These are phyloP conservation scores for Teratosphaeriaceae sp. DNA, from an alignment of 2,329 filamentous ascomycete species.

Conservation along the genomic window DNA sequence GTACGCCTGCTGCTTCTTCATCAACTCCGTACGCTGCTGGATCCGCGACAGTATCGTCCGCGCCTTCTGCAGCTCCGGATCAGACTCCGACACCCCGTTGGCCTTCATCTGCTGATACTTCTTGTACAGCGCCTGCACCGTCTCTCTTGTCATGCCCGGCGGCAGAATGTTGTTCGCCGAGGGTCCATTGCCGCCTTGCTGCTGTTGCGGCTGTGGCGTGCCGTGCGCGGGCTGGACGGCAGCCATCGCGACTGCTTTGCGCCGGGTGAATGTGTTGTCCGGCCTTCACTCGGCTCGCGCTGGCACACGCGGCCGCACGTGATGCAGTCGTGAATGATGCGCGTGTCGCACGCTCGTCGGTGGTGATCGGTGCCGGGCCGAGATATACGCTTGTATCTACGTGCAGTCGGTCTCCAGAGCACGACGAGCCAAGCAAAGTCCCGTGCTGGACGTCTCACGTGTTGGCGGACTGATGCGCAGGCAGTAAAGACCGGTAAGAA, in stretches of 20 bases:
- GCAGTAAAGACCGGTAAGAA: background rate
- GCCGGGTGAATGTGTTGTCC: background rate
- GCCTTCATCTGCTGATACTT: slow-evolving; percentile 87
- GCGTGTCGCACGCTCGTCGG: too few relatives aligned
- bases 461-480: background rate
- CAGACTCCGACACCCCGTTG: slow-evolving; percentile 68
- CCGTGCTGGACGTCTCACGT: too few relatives aligned
- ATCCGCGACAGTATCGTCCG: slow-evolving; percentile 68
- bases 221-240: slow-evolving; percentile 23
- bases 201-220: slow-evolving; percentile 18
- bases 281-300: background rate
- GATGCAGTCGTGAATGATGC: background rate
- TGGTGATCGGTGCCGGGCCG: too few relatives aligned
- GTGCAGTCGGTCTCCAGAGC: too few relatives aligned
- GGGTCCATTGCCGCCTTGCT: slow-evolving; percentile 13
- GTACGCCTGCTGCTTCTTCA: slow-evolving; percentile 44
- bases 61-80: slow-evolving; percentile 82
- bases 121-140: slow-evolving; percentile 70
- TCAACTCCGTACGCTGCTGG: slow-evolving; percentile 40
- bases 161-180: slow-evolving; percentile 19
- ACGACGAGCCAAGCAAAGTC: too few relatives aligned
- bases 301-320: background rate
- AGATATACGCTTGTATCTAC: too few relatives aligned
- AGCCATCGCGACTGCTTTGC: slow-evolving; percentile 16
- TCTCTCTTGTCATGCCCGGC: slow-evolving; percentile 64